Percentiles rank a stretch among this genome's conserved stretches.
These are phyloP conservation scores for Cystofilobasidium macerans DNA, from an alignment of 768 basidiomycete species.

Conservation along the genomic window DNA sequence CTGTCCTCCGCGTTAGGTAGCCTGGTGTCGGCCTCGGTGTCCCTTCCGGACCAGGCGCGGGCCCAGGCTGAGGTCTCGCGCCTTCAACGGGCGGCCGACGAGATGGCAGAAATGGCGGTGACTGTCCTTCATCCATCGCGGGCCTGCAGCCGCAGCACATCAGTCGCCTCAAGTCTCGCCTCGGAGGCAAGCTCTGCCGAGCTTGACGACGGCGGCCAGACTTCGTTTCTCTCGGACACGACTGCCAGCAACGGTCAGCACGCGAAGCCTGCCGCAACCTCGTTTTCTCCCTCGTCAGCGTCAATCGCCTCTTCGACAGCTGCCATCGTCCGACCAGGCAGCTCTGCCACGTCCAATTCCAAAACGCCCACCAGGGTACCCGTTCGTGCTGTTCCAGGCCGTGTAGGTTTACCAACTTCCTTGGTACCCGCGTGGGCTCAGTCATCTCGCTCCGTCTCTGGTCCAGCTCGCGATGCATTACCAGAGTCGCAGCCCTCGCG, in stretches of 20 bases:
- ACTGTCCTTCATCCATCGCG: constrained; percentile 1
- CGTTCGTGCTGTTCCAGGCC: too few species aligned
- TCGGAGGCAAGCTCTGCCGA: neutral
- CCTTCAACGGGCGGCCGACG: constrained; percentile 1
- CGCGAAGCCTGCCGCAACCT: neutral
- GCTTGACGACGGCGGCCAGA: neutral
- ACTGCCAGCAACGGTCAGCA: neutral
- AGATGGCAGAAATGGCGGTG: constrained; percentile 21
- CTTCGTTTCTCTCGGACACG: neutral
- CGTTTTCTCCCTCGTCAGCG: neutral
- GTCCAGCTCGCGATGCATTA: too few species aligned
- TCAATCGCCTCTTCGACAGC: neutral
- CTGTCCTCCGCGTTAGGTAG: neutral
- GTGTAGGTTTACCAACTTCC: too few species aligned
- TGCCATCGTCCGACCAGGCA: too few species aligned
- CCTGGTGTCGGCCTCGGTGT: neutral
- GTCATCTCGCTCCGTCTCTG: too few species aligned
- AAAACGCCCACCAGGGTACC: too few species aligned
- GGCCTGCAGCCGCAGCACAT: too few species aligned
- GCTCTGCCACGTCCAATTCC: too few species aligned
- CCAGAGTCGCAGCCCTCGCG: too few species aligned
- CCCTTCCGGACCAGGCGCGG: neutral
- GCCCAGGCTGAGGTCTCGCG: constrained; percentile 9
- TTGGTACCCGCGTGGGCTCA: too few species aligned
- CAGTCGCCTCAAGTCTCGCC: neutral